These are phyloP conservation scores for Escovopsis weberi DNA, from an alignment of 2,329 filamentous ascomycete genomes.

Conservation along the genomic window DNA sequence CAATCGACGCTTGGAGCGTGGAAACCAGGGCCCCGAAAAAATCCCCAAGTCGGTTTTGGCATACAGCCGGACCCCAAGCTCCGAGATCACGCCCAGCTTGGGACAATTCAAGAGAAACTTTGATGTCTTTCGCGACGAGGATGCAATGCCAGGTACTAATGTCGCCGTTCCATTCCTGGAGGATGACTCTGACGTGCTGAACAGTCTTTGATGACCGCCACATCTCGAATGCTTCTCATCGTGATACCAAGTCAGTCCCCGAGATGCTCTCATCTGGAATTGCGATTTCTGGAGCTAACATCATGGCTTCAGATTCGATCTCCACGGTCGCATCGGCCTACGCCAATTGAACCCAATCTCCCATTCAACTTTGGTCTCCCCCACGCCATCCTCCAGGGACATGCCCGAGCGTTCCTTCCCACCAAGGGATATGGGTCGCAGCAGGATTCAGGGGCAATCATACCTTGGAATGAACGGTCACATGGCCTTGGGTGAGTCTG, in stretches of 20 bases:
- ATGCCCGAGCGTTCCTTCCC: conserved; percentile 12
- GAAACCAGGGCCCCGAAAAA: conserved; percentile 9
- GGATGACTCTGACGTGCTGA: conserved; percentile 10
- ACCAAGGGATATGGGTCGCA: conserved; percentile 11
- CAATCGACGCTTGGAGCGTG: conserved; percentile 12
- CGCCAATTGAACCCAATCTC: conserved; percentile 23
- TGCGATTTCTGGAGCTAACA: not conserved
- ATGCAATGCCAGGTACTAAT: conserved; percentile 11
- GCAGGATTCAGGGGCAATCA: conserved; percentile 8
- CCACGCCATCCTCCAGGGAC: conserved; percentile 18
- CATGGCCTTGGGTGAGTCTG: conserved; percentile 5
- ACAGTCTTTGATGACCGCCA: conserved; percentile 12
- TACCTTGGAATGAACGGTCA: conserved; percentile 5
- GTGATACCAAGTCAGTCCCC: conserved; percentile 13
- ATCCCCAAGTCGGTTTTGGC: conserved; percentile 7
- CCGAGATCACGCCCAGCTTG: conserved; percentile 8
- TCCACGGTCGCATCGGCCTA: conserved; percentile 19
- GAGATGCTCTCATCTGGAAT: no score
- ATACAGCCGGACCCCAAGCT: conserved; percentile 5
- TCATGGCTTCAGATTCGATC: conserved; percentile 15
- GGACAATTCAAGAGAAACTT: conserved; percentile 11
- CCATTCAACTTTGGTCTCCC: conserved; percentile 24
- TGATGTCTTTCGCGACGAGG: conserved; percentile 19
- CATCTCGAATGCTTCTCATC: conserved; percentile 9
- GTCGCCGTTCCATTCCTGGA: conserved; percentile 1